Base-by-base conservation (phyloP, 257 asterid species). In the Lycium barbarum region DNA sequence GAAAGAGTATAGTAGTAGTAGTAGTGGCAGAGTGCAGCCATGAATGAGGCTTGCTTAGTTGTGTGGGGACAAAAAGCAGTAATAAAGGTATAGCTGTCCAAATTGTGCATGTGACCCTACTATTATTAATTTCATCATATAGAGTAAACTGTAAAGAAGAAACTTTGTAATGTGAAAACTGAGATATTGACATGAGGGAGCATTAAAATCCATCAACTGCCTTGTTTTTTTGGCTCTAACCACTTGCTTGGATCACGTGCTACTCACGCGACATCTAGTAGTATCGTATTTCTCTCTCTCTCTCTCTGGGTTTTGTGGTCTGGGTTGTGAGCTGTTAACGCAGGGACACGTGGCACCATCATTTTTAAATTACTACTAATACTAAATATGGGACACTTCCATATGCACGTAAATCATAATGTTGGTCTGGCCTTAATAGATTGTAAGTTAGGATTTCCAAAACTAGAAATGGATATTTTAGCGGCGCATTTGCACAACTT, bases 211-310 rank as follows among this genome's bases (percentile, higher is more conserved):
- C 61, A 20, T 49, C 81, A 74, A 51, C 59, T 18, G 61, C 80
- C 18, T 40, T 40, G 3, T 40, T 5, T 40, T 40, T 40, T 40
- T 0, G 6, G 36, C 11, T 14, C 17, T 59, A 18, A 8, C 7
- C 65, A 59, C 54, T 43, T 66, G 43, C 81, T 81, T 84, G 43
- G 83, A 22, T 84, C 90, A 88, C 93, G 84, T 88, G 93, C 88
- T 63, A 36, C 55, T 85, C 93, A 91, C 91, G 91, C 87, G 92
- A 88, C n/a, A 26, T 40, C 38, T n/a, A 35, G 1, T 12, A 38
- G 33, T 26, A 55, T 43, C n/a, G 4, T 68, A 14, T 15, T 11
- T 20, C 33, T 26, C 33, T 78, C 26, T 22, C 84, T 80, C 74
- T 26, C 26, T 22, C 84, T 80, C 74, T 26, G 35, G 47, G 22